Conservation (phyloP, 2,329 filamentous ascomycete genomes). For the Cucurbitaria berberidis region DNA sequence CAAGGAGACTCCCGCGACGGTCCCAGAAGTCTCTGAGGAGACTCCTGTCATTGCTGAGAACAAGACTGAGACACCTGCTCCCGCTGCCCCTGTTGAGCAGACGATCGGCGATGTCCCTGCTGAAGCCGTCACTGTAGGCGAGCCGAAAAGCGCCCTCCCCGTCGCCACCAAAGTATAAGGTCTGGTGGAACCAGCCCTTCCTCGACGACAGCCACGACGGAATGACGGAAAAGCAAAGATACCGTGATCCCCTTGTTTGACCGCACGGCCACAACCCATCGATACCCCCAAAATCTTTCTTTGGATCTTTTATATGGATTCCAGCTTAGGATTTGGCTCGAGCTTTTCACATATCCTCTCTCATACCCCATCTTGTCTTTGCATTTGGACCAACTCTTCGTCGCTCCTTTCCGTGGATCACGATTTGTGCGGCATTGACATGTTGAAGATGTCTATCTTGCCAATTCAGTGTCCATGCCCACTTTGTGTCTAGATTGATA, state of each 20-base stretch:
- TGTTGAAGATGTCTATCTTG: constrained; percentile 43
- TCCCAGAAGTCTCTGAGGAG: constrained; percentile 41
- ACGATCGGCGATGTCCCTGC: constrained; percentile 49
- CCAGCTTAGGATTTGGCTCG: constrained; percentile 40
- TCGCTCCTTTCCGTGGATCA: constrained; percentile 38
- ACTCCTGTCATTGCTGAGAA: constrained; percentile 34
- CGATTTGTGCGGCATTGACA: constrained; percentile 45
- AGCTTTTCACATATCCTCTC: constrained; percentile 37
- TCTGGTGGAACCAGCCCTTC: constrained; percentile 49
- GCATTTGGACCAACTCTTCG: constrained; percentile 36
- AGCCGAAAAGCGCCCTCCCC: constrained; percentile 48
- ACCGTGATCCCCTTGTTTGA: constrained; percentile 49
- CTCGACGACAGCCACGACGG: constrained; percentile 50
- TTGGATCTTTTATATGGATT: constrained; percentile 33
- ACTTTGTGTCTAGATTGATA: constrained; percentile 52
- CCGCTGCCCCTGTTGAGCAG: constrained; percentile 35
- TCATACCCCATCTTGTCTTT: constrained; percentile 37
- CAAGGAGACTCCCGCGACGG: constrained; percentile 48
- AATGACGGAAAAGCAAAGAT: constrained; percentile 53
- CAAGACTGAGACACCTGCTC: constrained; percentile 36
- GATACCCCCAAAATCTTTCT: constrained; percentile 40
- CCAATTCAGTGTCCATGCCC: constrained; percentile 41
- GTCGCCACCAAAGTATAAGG: constrained; percentile 53
- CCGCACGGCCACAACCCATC: constrained; percentile 40
- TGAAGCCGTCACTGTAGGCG: constrained; percentile 48